Evolutionary conservation across 176 grass and related monocot genomes (phyloP).

Genomic region (Calamus simplicifolius): DNA sequence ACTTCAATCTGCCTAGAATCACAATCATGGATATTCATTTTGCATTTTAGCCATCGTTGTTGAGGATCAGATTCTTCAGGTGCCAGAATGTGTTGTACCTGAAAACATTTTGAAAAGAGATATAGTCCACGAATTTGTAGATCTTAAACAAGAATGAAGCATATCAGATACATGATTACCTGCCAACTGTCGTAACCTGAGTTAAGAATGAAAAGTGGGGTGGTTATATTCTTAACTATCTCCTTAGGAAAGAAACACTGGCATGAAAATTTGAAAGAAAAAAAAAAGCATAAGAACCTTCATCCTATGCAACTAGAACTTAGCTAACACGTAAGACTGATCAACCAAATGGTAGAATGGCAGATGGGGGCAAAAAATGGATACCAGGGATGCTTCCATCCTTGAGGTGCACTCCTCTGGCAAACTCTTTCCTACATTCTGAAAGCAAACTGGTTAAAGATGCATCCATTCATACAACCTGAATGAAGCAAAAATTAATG

Average conservation of each 20-base stretch:
- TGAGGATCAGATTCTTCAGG: constrained; percentile 46
- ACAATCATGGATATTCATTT: constrained; percentile 65
- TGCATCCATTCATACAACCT: background rate
- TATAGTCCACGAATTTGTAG: background rate
- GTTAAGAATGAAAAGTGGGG: constrained; percentile 80
- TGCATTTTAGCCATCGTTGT: constrained; percentile 53
- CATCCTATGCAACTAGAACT: background rate
- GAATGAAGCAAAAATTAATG: background rate
- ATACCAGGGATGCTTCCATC: constrained; percentile 19
- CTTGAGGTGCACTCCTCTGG: constrained; percentile 8
- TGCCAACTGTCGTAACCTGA: constrained; percentile 77
- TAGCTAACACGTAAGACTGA: too few relatives aligned
- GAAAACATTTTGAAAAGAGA: background rate
- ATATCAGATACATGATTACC: constrained; percentile 29
- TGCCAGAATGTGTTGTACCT: constrained; percentile 71
- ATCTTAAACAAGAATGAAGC: background rate
- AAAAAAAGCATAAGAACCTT: background rate
- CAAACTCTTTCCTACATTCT: constrained; percentile 24
- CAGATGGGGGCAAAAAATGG: background rate
- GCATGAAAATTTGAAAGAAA: constrained; percentile 3
- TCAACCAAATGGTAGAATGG: background rate
- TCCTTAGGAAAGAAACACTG: constrained; percentile 77
- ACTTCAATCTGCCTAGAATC: constrained; percentile 42
- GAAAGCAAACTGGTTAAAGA: background rate
- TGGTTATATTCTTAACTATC: constrained; percentile 53